Evolutionary conservation across 83 land plant genomes (phyloP).

Genomic region (Larix sibirica): DNA sequence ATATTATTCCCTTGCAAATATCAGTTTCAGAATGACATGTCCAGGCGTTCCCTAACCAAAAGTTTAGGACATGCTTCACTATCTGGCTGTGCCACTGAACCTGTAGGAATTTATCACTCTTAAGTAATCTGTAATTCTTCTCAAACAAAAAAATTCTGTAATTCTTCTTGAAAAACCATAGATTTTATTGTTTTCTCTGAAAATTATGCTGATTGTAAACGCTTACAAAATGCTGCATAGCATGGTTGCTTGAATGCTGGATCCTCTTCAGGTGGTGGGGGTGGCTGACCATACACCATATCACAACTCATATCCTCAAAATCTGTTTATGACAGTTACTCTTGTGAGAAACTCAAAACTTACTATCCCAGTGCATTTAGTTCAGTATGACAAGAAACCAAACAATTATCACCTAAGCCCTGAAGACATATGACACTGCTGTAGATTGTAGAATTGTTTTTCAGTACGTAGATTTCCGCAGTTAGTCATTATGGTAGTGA

Average conservation of each 20-base stretch:
- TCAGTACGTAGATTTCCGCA: too few species aligned
- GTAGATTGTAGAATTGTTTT: too few species aligned
- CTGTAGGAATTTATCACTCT: slow-evolving; percentile 5
- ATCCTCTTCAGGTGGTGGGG: slow-evolving; percentile 76
- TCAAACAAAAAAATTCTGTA: too few species aligned
- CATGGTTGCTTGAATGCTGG: slow-evolving; percentile 83
- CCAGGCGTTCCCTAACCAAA: background rate
- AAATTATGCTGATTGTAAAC: background rate
- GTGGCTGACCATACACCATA: slow-evolving; percentile 85
- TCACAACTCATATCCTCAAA: slow-evolving; percentile 99
- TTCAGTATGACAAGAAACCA: background rate
- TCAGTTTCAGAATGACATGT: too few species aligned
- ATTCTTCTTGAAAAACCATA: background rate
- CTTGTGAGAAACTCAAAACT: background rate
- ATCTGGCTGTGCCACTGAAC: slow-evolving; percentile 8
- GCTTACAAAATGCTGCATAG: slow-evolving; percentile 67
- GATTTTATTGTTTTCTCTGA: background rate
- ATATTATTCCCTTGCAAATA: background rate
- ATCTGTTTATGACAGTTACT: slow-evolving; percentile 41
- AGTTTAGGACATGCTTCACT: slow-evolving; percentile 9
- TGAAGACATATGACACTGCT: background rate
- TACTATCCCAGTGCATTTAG: background rate
- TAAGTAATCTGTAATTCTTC: too few species aligned
- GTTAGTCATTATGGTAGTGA: too few species aligned
- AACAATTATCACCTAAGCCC: background rate